These are phyloP conservation scores for Phylloporus sp. DNA, from an alignment of 768 basidiomycete genomes.

Conservation along the genomic window DNA sequence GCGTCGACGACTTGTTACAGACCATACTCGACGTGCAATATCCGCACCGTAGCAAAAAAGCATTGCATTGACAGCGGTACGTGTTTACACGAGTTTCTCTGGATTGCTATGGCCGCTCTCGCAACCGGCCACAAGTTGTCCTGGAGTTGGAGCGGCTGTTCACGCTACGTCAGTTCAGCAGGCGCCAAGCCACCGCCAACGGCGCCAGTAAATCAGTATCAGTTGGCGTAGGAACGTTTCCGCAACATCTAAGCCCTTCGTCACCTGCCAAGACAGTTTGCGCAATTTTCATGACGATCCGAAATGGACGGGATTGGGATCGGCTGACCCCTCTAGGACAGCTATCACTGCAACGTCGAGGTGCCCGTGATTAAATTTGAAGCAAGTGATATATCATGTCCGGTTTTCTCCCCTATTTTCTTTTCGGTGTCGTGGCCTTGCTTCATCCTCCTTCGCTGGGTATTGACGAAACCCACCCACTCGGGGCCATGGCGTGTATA, in stretches of 20 bases:
- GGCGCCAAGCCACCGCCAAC: slow-evolving; percentile 2
- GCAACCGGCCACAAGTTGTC: slow-evolving; percentile 26
- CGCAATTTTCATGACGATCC: slow-evolving; percentile 6
- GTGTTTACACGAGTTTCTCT: slow-evolving; percentile 14
- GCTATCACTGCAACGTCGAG: slow-evolving; percentile 1
- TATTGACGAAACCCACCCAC: slow-evolving; percentile 12
- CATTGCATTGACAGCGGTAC: slow-evolving; percentile 9
- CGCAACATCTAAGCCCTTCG: not conserved
- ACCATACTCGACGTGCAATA: slow-evolving; percentile 20
- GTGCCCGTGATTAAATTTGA: slow-evolving; percentile 1
- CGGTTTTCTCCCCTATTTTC: not conserved
- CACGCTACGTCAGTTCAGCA: slow-evolving; percentile 7
- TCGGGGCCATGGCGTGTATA: slow-evolving; percentile 17
- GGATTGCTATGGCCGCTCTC: slow-evolving; percentile 10
- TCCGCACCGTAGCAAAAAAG: slow-evolving; percentile 23
- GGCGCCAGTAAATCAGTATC: slow-evolving; percentile 1
- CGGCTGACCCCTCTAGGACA: not conserved
- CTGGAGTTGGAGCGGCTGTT: slow-evolving; percentile 10
- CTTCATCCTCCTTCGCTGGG: slow-evolving; percentile 18
- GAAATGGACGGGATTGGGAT: not conserved
- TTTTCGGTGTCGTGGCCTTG: slow-evolving; percentile 16
- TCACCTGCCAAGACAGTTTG: not conserved
- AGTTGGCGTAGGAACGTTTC: not conserved
- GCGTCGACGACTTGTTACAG: slow-evolving; percentile 5
- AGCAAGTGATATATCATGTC: slow-evolving; percentile 4